A percentile compares a stretch with the other conserved stretches of the same genome.
Evolutionary conservation across 352 stramenopile species (phyloP).

Genomic region (Phytopythium montanum): DNA sequence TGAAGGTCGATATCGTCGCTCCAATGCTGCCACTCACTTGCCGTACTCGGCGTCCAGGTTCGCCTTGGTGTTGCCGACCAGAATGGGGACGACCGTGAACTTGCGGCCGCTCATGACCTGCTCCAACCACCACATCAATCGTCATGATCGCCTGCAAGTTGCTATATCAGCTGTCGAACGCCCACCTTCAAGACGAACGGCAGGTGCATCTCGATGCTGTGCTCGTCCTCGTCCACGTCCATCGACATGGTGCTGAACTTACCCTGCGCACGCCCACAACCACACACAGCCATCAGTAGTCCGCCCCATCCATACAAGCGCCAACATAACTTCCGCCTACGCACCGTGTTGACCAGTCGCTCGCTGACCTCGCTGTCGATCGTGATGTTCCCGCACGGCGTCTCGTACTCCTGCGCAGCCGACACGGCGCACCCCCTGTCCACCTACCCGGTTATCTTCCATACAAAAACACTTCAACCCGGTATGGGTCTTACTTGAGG

Average conservation of each 20-base stretch:
- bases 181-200: slow-evolving; percentile 91
- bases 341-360: slow-evolving; percentile 82
- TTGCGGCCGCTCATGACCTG: slow-evolving; percentile 68
- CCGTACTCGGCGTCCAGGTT: slow-evolving; percentile 84
- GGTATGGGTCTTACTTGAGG: slow-evolving; percentile 53
- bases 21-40: slow-evolving; percentile 34
- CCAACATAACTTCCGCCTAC: background rate
- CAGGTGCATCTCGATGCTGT: slow-evolving; percentile 98
- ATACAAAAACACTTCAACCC: no score
- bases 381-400: slow-evolving; percentile 91
- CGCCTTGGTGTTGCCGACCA: slow-evolving; percentile 92
- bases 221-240: slow-evolving; percentile 93
- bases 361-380: slow-evolving; percentile 91
- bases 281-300: background rate
- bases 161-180: background rate
- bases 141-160: background rate
- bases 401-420: slow-evolving; percentile 88
- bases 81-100: slow-evolving; percentile 92
- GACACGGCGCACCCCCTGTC: slow-evolving; percentile 79
- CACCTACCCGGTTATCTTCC: background rate
- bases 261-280: slow-evolving; percentile 22
- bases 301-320: background rate
- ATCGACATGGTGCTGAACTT: slow-evolving; percentile 80
- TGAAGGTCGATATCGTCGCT: no score
- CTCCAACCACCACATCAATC: no score